Evolutionary conservation across 768 basidiomycete genomes (phyloP).

Genomic region (Rhizopogon sp.): DNA sequence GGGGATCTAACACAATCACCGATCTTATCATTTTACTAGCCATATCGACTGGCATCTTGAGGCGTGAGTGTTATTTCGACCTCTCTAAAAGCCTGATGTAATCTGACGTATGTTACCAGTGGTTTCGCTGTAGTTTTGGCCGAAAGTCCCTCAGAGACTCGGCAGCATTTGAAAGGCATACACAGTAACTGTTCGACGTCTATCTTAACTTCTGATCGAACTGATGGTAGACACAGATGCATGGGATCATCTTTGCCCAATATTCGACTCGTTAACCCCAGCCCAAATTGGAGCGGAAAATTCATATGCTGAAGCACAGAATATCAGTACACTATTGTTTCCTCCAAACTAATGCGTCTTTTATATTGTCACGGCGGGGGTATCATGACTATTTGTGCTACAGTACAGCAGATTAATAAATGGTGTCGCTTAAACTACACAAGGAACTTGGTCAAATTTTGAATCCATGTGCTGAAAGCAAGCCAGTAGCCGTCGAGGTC

Average conservation of each 20-base stretch:
- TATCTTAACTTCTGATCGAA: too few relatives aligned
- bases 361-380: neutral
- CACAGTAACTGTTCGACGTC: neutral
- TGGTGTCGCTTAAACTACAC: too few relatives aligned
- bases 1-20: neutral
- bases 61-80: slow-evolving; percentile 19
- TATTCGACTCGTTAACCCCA: slow-evolving; percentile 12
- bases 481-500: too few relatives aligned
- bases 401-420: too few relatives aligned
- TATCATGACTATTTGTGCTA: neutral
- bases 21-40: slow-evolving; percentile 15
- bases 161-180: neutral
- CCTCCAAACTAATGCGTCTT: slow-evolving; percentile 7
- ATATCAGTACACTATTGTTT: slow-evolving; percentile 13
- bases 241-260: slow-evolving; percentile 22
- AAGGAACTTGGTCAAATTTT: too few relatives aligned
- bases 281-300: slow-evolving; percentile 18
- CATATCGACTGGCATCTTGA: slow-evolving; percentile 53
- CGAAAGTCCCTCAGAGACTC: neutral
- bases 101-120: neutral
- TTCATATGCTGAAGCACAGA: slow-evolving; percentile 15
- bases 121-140: slow-evolving; percentile 3
- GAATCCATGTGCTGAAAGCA: too few relatives aligned
- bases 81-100: neutral
- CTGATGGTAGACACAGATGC: slow-evolving; percentile 9